Evolutionary conservation across 345 rosid genomes (phyloP).

Genomic region (Arabis hirsuta): DNA sequence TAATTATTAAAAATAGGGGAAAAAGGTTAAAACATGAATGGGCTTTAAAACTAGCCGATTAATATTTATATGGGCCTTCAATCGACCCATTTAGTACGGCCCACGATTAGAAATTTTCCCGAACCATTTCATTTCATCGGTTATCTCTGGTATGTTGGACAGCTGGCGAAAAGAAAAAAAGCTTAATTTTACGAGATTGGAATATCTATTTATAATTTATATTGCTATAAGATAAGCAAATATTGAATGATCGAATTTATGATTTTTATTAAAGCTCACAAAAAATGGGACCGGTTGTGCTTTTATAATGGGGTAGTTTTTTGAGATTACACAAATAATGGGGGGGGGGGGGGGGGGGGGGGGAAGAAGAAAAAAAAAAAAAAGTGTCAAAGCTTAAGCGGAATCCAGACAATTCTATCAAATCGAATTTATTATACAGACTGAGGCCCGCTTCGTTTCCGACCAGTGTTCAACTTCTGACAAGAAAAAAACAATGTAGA

Average conservation of each 20-base stretch:
- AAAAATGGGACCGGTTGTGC: slow-evolving; percentile 32
- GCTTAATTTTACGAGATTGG: background rate
- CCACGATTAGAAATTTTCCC: slow-evolving; percentile 12
- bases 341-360: background rate
- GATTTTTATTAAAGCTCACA: background rate
- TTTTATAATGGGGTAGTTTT: slow-evolving; percentile 27
- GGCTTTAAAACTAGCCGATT: background rate
- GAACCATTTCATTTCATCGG: background rate
- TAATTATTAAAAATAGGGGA: background rate
- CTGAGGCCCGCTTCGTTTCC: slow-evolving; percentile 42
- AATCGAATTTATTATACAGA: slow-evolving; percentile 27
- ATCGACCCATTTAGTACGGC: background rate
- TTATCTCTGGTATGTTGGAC: slow-evolving; percentile 11
- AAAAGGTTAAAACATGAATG: background rate
- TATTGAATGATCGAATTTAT: slow-evolving; percentile 16
- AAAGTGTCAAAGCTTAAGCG: slow-evolving; percentile 39
- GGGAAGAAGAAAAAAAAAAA: background rate
- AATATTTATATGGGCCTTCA: background rate
- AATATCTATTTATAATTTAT: background rate
- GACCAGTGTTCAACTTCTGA: slow-evolving; percentile 45
- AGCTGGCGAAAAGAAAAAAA: slow-evolving; percentile 1
- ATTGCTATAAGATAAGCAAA: slow-evolving; percentile 6
- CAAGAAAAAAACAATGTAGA: slow-evolving; percentile 29
- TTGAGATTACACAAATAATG: slow-evolving; percentile 2
- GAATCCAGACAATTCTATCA: slow-evolving; percentile 33